phyloP scores from a whole-genome alignment of 768 basidiomycete species.

The Leucogyrophana mollusca region DNA sequence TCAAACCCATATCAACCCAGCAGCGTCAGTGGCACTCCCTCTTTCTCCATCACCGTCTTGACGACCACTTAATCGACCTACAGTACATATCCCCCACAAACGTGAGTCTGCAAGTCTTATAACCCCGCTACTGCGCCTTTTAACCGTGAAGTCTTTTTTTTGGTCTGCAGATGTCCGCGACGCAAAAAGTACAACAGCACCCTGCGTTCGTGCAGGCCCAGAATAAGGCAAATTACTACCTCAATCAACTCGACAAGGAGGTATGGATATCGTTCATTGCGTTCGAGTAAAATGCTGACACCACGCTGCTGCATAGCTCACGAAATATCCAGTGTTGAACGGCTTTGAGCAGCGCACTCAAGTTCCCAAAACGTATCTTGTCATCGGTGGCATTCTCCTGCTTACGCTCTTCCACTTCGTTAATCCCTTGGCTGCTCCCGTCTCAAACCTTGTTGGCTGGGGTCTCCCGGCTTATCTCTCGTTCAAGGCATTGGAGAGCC shows the following conservation, averaged over 20 bases:
- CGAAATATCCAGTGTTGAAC: constrained; percentile 85
- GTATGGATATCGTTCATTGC: constrained; percentile 38
- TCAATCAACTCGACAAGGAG: constrained; percentile 95
- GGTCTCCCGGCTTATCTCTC: constrained; percentile 93
- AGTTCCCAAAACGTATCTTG: constrained; percentile 89
- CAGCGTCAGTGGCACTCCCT: constrained; percentile 16
- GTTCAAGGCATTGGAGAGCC: constrained; percentile 88
- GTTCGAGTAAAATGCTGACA: constrained; percentile 1
- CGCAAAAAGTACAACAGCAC: constrained; percentile 85
- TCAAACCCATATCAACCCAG: constrained; percentile 47
- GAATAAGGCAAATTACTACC: constrained; percentile 78
- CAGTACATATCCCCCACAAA: constrained; percentile 10
- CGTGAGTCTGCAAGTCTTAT: constrained; percentile 7
- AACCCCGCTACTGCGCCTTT: background rate
- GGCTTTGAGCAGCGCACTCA: constrained; percentile 87
- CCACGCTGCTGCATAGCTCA: constrained; percentile 47
- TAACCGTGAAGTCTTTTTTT: constrained; percentile 9
- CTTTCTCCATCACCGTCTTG: constrained; percentile 21
- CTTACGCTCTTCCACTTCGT: constrained; percentile 75
- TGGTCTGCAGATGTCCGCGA: constrained; percentile 63
- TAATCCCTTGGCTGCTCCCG: constrained; percentile 88
- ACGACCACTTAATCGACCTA: constrained; percentile 4
- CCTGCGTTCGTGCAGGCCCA: constrained; percentile 83
- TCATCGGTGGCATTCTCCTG: constrained; percentile 67
- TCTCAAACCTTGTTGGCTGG: constrained; percentile 96